Evolutionary conservation across 768 basidiomycete species (phyloP), one percentile per base, ranked within the genome.

Genomic region (Hemileccinum rubropunctum): DNA sequence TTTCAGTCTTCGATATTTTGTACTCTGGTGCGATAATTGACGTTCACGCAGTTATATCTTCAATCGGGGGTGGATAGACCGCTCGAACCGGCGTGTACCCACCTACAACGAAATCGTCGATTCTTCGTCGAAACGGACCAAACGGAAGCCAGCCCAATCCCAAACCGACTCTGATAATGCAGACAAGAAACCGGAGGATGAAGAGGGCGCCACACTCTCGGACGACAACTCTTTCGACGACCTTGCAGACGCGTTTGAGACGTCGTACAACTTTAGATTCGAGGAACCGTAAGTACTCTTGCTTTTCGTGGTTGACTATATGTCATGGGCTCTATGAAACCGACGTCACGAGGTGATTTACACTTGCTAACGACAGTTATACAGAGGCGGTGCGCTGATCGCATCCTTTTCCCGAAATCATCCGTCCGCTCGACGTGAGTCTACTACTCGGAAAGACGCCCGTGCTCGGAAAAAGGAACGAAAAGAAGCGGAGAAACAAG

Each of bases 41-140:
- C 43, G 3, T 30, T 45, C 34, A 1, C 8, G 5, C 60, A 98
- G 95, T 68, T 99, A 97, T 67, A 97, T 99, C 56, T 75, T 98
- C 18, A 95, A 95, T 66, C 91, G 97, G 26, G 97, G 95, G 1
- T 99, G 97, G 97, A 84, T 99, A 42, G 97, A 98, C 68, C 81
- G 78, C 42, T 75, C 84, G 2, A 71, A 79, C 18, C 75, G 79
- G 13, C 85, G 83, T 48, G 73, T 94, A 3, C 95, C 95, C 1
- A 95, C 93, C 0, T 94, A 95, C 64, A 70, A 80, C 33, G 93
- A 98, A 66, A 75, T 97, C 20, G 84, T 87, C 1, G 66, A 56
- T 17, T 70, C 74, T 5, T 67, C 63, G 9, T 55, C 71, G 5
- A 64, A 70, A 61, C 37, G 9, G 1, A 60, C 59, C 34, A 68